Evolutionary conservation across 1,284 basidiomycete genomes (phyloP).

Genomic region (Dichomitus squalens): DNA sequence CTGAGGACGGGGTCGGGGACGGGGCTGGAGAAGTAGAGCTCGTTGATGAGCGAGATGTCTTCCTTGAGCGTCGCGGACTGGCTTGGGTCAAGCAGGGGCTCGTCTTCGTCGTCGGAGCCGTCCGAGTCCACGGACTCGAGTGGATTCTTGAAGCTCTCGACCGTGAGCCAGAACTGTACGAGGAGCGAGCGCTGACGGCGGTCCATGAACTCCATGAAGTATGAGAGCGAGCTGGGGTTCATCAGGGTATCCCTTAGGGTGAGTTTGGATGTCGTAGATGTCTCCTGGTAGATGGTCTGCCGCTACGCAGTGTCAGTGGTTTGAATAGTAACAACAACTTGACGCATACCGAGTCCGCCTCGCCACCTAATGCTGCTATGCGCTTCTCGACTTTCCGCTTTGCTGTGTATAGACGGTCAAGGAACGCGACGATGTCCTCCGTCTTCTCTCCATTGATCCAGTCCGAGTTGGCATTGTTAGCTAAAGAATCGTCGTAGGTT

Average conservation of each 20-base stretch:
- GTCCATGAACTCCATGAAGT: slow-evolving; percentile 99
- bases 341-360: slow-evolving; percentile 60
- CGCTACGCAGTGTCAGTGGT: slow-evolving; percentile 17
- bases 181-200: slow-evolving; percentile 81
- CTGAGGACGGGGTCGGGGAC: slow-evolving; percentile 61
- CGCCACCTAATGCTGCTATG: slow-evolving; percentile 78
- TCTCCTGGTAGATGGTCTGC: slow-evolving; percentile 32
- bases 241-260: slow-evolving; percentile 77
- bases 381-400: slow-evolving; percentile 85
- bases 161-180: slow-evolving; percentile 96
- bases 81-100: slow-evolving; percentile 60
- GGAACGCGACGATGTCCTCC: slow-evolving; percentile 83
- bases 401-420: slow-evolving; percentile 87
- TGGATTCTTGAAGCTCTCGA: slow-evolving; percentile 97
- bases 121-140: slow-evolving; percentile 82
- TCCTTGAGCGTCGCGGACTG: slow-evolving; percentile 71
- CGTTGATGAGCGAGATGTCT: slow-evolving; percentile 86
- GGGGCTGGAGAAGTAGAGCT: slow-evolving; percentile 78
- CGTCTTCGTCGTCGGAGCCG: slow-evolving; percentile 68
- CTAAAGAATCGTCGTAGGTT: slow-evolving; percentile 36
- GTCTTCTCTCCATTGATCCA: slow-evolving; percentile 84
- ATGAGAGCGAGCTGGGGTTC: slow-evolving; percentile 88
- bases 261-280: slow-evolving; percentile 28
- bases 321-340: not conserved
- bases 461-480: slow-evolving; percentile 81